Conservation (phyloP, 805 yeast genomes). For the Candida sanyiensis region DNA sequence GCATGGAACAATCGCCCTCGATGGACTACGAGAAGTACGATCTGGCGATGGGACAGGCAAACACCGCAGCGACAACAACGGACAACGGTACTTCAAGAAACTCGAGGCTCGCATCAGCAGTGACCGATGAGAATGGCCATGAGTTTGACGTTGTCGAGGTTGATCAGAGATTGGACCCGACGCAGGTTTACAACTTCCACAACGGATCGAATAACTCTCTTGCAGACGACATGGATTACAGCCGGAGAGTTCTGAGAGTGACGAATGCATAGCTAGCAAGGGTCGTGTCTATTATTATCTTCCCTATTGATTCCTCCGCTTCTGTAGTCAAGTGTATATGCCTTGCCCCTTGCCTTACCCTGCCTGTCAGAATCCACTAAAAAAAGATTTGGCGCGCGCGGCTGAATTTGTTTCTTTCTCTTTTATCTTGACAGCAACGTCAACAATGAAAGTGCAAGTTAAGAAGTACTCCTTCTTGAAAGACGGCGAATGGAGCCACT, state of each 20-base stretch:
- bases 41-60: background rate
- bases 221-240: constrained; percentile 53
- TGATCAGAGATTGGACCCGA: constrained; percentile 61
- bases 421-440: too few relatives aligned
- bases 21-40: constrained; percentile 13
- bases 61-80: background rate
- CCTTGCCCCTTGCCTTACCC: too few relatives aligned
- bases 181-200: constrained; percentile 41
- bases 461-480: constrained; percentile 21
- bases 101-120: too few relatives aligned
- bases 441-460: constrained; percentile 7
- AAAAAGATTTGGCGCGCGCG: too few relatives aligned
- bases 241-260: constrained; percentile 49
- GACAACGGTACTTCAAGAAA: too few relatives aligned
- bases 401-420: too few relatives aligned
- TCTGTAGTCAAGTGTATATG: background rate
- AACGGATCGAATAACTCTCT: constrained; percentile 41
- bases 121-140: constrained; percentile 15
- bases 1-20: constrained; percentile 13
- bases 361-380: too few relatives aligned
- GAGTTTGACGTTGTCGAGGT: constrained; percentile 30
- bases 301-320: background rate
- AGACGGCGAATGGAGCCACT: constrained; percentile 21
- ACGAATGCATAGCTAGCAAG: constrained; percentile 32
- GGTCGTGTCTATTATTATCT: background rate